Conservation (phyloP, 2,329 filamentous ascomycete species). For the Colletotrichum kahawae region DNA sequence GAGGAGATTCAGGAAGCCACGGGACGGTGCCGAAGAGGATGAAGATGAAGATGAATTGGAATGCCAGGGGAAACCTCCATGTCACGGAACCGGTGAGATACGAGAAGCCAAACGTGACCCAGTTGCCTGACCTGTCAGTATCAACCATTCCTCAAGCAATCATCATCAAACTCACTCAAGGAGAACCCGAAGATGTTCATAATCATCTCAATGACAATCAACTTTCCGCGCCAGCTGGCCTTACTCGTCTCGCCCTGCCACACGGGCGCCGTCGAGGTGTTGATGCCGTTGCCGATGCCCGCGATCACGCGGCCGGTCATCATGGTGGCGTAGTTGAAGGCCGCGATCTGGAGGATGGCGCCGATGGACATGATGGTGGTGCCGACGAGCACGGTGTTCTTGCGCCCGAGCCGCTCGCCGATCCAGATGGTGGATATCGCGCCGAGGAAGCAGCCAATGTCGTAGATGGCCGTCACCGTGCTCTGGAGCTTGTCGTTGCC, state of each 20-base stretch:
- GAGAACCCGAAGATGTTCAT: slow-evolving; percentile 36
- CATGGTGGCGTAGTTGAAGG: slow-evolving; percentile 43
- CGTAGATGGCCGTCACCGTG: slow-evolving; percentile 63
- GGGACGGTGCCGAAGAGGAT: slow-evolving; percentile 33
- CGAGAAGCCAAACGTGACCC: slow-evolving; percentile 41
- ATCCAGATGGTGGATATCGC: slow-evolving; percentile 35
- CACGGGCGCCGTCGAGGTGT: slow-evolving; percentile 39
- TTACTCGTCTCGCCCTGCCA: slow-evolving; percentile 42
- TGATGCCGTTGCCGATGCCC: slow-evolving; percentile 53
- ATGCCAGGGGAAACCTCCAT: slow-evolving; percentile 48
- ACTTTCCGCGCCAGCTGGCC: slow-evolving; percentile 33
- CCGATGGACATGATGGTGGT: slow-evolving; percentile 37
- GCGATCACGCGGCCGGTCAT: slow-evolving; percentile 48
- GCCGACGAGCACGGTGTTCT: slow-evolving; percentile 36
- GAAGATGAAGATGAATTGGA: slow-evolving; percentile 46
- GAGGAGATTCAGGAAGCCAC: slow-evolving; percentile 35
- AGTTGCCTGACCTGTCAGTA: slow-evolving; percentile 31
- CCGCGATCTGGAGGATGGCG: slow-evolving; percentile 37
- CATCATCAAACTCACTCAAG: slow-evolving; percentile 6
- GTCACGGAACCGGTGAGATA: slow-evolving; percentile 33
- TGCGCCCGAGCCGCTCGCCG: slow-evolving; percentile 37
- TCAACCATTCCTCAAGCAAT: background rate
- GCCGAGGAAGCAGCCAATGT: slow-evolving; percentile 65
- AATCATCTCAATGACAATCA: slow-evolving; percentile 36
- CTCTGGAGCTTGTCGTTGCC: slow-evolving; percentile 40